A percentile compares a stretch with the other conserved stretches of the same genome.
These are phyloP conservation scores for Choiromyces venosus DNA, from an alignment of 495 filamentous ascomycete species.

Conservation along the genomic window DNA sequence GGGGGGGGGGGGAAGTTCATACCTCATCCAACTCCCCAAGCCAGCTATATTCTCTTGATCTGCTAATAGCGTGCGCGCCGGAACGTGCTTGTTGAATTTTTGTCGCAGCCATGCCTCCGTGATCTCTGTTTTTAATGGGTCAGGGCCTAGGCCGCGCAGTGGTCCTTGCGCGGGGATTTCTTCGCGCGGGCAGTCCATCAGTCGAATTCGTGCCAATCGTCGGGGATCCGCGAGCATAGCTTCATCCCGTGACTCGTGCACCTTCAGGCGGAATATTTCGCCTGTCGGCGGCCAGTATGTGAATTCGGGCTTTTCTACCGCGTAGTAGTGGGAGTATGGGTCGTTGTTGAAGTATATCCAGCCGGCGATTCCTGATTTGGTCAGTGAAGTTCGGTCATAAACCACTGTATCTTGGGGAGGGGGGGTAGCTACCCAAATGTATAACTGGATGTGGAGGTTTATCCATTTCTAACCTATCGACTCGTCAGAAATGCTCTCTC, in stretches of 20 bases:
- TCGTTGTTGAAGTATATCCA: constrained; percentile 82
- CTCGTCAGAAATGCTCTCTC: constrained; percentile 6
- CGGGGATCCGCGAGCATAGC: constrained; percentile 80
- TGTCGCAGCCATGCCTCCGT: constrained; percentile 63
- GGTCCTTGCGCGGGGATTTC: constrained; percentile 56
- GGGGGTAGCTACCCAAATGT: constrained; percentile 76
- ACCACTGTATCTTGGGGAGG: background rate
- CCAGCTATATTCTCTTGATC: constrained; percentile 88
- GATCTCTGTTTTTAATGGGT: constrained; percentile 73
- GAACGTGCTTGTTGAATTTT: constrained; percentile 69
- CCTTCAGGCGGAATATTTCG: constrained; percentile 76
- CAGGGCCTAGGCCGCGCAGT: constrained; percentile 83
- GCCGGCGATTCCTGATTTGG: constrained; percentile 47
- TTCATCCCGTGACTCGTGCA: constrained; percentile 57
- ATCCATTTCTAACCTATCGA: constrained; percentile 47
- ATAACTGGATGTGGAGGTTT: constrained; percentile 76
- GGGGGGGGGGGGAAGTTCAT: constrained; percentile 31
- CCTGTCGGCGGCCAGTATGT: constrained; percentile 80
- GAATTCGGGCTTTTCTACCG: constrained; percentile 53
- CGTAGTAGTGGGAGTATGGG: constrained; percentile 70
- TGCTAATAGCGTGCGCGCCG: constrained; percentile 78
- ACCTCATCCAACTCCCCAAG: constrained; percentile 94
- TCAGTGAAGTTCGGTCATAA: background rate
- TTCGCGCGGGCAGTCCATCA: constrained; percentile 68
- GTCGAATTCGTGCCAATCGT: constrained; percentile 67